Evolutionary conservation across 2,329 filamentous ascomycete species (phyloP).

Genomic region (Aureobasidium mangrovei): DNA sequence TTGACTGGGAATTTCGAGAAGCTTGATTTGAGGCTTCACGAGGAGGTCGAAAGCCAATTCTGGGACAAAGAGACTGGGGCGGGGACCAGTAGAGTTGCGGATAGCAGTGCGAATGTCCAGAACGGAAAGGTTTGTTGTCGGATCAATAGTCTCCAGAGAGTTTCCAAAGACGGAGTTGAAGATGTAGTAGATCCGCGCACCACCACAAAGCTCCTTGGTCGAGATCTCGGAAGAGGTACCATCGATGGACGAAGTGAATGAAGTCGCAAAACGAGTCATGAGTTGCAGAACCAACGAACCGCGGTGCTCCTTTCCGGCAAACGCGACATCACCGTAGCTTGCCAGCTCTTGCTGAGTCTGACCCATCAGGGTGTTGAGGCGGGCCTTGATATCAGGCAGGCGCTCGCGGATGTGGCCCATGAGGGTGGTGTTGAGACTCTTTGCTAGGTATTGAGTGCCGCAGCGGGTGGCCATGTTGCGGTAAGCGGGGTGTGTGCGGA

Average conservation of each 20-base stretch:
- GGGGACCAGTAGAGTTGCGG: slow-evolving; percentile 91
- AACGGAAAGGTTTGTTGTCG: slow-evolving; percentile 87
- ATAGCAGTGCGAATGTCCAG: slow-evolving; percentile 95
- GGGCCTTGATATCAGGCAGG: slow-evolving; percentile 93
- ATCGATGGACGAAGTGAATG: slow-evolving; percentile 97
- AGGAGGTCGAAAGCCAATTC: slow-evolving; percentile 96
- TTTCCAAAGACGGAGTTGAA: slow-evolving; percentile 99
- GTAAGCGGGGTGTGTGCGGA: slow-evolving; percentile 94
- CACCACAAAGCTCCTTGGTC: slow-evolving; percentile 92
- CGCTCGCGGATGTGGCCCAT: slow-evolving; percentile 96
- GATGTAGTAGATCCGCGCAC: slow-evolving; percentile 95
- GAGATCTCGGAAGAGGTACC: slow-evolving; percentile 98
- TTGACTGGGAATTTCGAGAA: slow-evolving; percentile 88
- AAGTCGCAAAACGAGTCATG: slow-evolving; percentile 96
- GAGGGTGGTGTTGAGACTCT: slow-evolving; percentile 86
- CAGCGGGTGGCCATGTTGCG: slow-evolving; percentile 90
- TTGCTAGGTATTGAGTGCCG: slow-evolving; percentile 88
- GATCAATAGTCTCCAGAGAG: slow-evolving; percentile 90
- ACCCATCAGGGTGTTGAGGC: slow-evolving; percentile 97
- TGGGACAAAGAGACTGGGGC: slow-evolving; percentile 91
- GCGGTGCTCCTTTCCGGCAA: slow-evolving; percentile 92
- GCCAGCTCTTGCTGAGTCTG: slow-evolving; percentile 97
- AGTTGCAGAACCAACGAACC: slow-evolving; percentile 91
- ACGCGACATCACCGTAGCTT: slow-evolving; percentile 95
- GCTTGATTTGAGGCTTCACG: slow-evolving; percentile 97